Evolutionary conservation across 169 alveolate genomes (phyloP).

Genomic region (Plasmodium gonderi): DNA sequence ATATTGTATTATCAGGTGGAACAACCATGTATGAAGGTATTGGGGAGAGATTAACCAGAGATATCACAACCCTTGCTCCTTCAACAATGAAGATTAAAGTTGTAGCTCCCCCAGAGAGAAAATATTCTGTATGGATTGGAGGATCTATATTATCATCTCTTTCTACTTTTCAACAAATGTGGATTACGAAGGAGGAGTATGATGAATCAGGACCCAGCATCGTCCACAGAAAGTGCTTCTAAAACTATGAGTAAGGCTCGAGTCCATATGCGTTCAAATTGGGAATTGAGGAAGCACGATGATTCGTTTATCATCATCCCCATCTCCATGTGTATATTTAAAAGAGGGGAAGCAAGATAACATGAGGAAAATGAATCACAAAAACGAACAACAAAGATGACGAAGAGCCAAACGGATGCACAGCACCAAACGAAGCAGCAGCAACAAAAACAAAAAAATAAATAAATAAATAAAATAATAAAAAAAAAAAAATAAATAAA

Average conservation of each 20-base stretch:
- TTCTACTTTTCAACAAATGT: slow-evolving; percentile 97
- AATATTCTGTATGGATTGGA: slow-evolving; percentile 99
- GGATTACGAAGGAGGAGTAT: slow-evolving; percentile 98
- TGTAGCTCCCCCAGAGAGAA: slow-evolving; percentile 99
- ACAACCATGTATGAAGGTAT: slow-evolving; percentile 97
- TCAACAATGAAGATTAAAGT: slow-evolving; percentile 97
- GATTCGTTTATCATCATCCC: too few relatives aligned
- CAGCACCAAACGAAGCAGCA: too few relatives aligned
- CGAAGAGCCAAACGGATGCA: too few relatives aligned
- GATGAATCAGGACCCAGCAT: slow-evolving; percentile 98
- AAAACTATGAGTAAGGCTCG: too few relatives aligned
- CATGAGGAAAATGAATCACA: too few relatives aligned
- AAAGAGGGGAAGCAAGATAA: too few relatives aligned
- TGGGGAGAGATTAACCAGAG: slow-evolving; percentile 97
- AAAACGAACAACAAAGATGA: too few relatives aligned
- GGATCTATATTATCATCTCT: slow-evolving; percentile 97
- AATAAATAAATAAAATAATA: too few relatives aligned
- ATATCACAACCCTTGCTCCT: slow-evolving; percentile 96
- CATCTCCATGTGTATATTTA: too few relatives aligned
- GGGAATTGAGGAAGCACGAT: neutral
- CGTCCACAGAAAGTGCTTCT: slow-evolving; percentile 98
- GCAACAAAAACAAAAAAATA: too few relatives aligned
- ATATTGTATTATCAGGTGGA: slow-evolving; percentile 98
- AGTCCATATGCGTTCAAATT: neutral
- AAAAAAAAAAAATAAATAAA: too few relatives aligned